A percentile compares a stretch with the other conserved stretches of the same genome.
Evolutionary conservation across 73 alveolate species (phyloP).

Genomic region (Paramecium pentaurelia): DNA sequence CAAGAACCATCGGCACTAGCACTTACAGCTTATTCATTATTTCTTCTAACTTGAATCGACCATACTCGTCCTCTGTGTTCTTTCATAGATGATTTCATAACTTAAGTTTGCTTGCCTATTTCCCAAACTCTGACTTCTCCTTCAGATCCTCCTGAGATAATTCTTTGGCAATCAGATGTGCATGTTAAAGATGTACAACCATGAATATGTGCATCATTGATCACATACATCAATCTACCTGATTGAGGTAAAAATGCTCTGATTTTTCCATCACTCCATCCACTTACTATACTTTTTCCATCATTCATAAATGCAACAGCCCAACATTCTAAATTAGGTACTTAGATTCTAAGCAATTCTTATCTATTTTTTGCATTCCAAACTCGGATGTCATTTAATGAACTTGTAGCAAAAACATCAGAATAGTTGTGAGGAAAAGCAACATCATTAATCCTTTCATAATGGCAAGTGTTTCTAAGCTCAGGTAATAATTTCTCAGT

Average conservation of each 20-base stretch:
- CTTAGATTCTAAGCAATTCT: constrained; percentile 91
- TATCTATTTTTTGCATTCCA: constrained; percentile 91
- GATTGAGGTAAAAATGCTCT: constrained; percentile 96
- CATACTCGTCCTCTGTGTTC: constrained; percentile 97
- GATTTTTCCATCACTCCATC: constrained; percentile 97
- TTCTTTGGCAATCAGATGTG: constrained; percentile 66
- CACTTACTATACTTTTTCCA: constrained; percentile 90
- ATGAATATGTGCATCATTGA: constrained; percentile 87
- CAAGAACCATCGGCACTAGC: constrained; percentile 99
- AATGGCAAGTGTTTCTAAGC: constrained; percentile 94
- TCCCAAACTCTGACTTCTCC: constrained; percentile 98
- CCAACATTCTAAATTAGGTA: constrained; percentile 93
- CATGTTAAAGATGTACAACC: constrained; percentile 86
- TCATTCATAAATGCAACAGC: constrained; percentile 79
- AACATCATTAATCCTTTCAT: constrained; percentile 89
- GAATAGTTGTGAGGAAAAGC: constrained; percentile 83
- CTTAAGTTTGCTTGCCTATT: constrained; percentile 81
- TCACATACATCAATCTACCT: constrained; percentile 89
- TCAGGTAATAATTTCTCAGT: constrained; percentile 86
- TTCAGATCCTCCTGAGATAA: constrained; percentile 97
- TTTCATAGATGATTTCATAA: constrained; percentile 94
- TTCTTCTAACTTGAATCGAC: constrained; percentile 79
- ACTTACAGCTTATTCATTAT: constrained; percentile 91
- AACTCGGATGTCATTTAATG: constrained; percentile 89
- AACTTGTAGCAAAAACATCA: constrained; percentile 96